phyloP scores from a whole-genome alignment of 202 grass and related monocot genomes.

The Digitaria exilis region DNA sequence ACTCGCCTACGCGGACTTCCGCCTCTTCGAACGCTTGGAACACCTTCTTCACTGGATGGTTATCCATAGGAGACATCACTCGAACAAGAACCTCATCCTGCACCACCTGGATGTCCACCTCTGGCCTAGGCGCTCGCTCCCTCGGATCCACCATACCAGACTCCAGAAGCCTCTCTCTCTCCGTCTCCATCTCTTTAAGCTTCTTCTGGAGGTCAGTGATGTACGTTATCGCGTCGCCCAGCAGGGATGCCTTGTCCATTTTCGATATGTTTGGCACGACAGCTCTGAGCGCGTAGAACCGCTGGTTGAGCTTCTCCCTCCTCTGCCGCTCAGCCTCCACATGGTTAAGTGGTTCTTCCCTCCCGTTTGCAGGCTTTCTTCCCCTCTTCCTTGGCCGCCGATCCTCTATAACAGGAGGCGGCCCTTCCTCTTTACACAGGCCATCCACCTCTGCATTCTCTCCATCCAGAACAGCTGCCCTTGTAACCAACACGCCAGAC shows the following conservation, averaged over 20 bases:
- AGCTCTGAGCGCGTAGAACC: slow-evolving; percentile 82
- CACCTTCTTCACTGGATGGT: slow-evolving; percentile 71
- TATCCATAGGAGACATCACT: slow-evolving; percentile 72
- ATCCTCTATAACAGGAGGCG: slow-evolving; percentile 48
- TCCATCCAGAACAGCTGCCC: slow-evolving; percentile 55
- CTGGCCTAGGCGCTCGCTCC: slow-evolving; percentile 42
- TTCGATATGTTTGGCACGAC: slow-evolving; percentile 97
- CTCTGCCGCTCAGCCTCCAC: slow-evolving; percentile 94
- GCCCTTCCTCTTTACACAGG: slow-evolving; percentile 66
- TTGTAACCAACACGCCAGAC: slow-evolving; percentile 53
- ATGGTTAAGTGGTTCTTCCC: slow-evolving; percentile 91
- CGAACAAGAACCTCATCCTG: slow-evolving; percentile 83
- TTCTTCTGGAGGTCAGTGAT: slow-evolving; percentile 97
- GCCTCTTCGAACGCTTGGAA: slow-evolving; percentile 87
- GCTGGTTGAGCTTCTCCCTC: slow-evolving; percentile 96
- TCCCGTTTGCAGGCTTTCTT: slow-evolving; percentile 93
- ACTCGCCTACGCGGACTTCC: slow-evolving; percentile 65
- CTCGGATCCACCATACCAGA: slow-evolving; percentile 44
- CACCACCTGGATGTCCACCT: slow-evolving; percentile 83
- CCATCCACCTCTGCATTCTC: slow-evolving; percentile 64
- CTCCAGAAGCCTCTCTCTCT: slow-evolving; percentile 62
- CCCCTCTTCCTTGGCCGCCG: slow-evolving; percentile 87
- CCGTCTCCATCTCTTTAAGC: slow-evolving; percentile 84
- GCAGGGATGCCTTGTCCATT: slow-evolving; percentile 98
- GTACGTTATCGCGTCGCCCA: slow-evolving; percentile 84